Percentiles rank a stretch among this genome's conserved stretches.
These are phyloP conservation scores for Cystobasidium tubakii DNA, from an alignment of 768 basidiomycete species.

Conservation along the genomic window DNA sequence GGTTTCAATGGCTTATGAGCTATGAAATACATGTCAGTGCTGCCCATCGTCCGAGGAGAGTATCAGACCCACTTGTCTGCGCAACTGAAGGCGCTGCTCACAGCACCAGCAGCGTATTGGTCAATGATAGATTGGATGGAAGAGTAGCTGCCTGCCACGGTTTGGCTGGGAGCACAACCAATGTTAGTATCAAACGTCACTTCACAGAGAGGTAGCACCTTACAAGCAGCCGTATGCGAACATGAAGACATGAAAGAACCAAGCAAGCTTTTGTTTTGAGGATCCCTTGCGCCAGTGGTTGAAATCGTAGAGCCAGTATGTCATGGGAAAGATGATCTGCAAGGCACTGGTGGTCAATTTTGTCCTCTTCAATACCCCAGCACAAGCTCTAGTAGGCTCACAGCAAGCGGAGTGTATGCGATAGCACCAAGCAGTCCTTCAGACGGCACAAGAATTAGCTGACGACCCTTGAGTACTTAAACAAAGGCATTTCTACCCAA, in stretches of 20 bases:
- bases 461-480: neutral
- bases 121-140: neutral
- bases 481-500: too few relatives aligned
- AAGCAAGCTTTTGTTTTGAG: neutral
- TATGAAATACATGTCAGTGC: neutral
- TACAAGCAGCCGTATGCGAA: neutral
- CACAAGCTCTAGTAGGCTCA: neutral
- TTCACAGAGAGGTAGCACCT: neutral
- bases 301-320: conserved; percentile 6
- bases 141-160: neutral
- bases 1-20: too few relatives aligned
- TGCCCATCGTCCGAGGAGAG: neutral
- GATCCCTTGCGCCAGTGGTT: neutral
- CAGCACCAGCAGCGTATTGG: neutral
- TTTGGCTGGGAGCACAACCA: neutral
- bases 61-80: neutral
- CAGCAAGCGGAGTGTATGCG: conserved; percentile 3
- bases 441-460: neutral
- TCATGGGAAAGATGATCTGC: conserved; percentile 5
- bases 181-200: neutral
- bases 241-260: neutral
- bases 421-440: neutral
- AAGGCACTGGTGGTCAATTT: neutral
- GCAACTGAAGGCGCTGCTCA: neutral
- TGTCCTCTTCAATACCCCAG: neutral